phyloP scores from a whole-genome alignment of 2,329 filamentous ascomycete species.

The Bipolaris cookei region DNA sequence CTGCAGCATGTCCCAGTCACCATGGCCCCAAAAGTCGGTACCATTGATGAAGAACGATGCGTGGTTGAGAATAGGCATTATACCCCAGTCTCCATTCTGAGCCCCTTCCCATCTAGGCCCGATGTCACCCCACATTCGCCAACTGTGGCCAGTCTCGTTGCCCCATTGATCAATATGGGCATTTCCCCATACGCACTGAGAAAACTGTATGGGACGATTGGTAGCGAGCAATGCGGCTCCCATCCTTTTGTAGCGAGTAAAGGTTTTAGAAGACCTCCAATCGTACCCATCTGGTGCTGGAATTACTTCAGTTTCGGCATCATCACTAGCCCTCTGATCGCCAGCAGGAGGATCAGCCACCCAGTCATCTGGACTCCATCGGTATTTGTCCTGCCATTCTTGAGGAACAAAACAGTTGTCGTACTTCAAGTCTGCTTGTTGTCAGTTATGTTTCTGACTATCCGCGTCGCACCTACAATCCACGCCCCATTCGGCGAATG shows the following conservation, averaged over 20 bases:
- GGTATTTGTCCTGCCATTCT: conserved; percentile 48
- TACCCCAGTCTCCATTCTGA: conserved; percentile 13
- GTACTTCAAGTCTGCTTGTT: conserved; percentile 36
- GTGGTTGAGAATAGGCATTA: conserved; percentile 31
- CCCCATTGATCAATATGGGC: conserved; percentile 43
- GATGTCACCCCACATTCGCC: conserved; percentile 40
- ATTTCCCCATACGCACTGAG: conserved; percentile 46
- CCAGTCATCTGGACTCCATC: conserved; percentile 52
- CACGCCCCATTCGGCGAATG: conserved; percentile 54
- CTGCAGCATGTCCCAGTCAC: conserved; percentile 42
- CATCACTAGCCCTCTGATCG: conserved; percentile 42
- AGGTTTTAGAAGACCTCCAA: conserved; percentile 57
- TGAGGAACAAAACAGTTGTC: conserved; percentile 46
- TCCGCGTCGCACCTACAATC: conserved; percentile 26
- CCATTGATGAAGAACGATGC: conserved; percentile 29
- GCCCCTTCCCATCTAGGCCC: conserved; percentile 24
- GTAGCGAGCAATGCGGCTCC: conserved; percentile 54
- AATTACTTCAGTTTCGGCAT: conserved; percentile 35
- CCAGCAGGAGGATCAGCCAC: conserved; percentile 48
- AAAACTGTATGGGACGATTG: conserved; percentile 44
- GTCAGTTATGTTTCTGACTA: neutral
- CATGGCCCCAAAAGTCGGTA: conserved; percentile 32
- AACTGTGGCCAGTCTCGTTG: conserved; percentile 40
- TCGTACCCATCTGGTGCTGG: conserved; percentile 57
- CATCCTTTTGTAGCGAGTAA: conserved; percentile 56